phyloP scores from a whole-genome alignment of 2,329 filamentous ascomycete genomes.

The Curvularia verruculosa region DNA sequence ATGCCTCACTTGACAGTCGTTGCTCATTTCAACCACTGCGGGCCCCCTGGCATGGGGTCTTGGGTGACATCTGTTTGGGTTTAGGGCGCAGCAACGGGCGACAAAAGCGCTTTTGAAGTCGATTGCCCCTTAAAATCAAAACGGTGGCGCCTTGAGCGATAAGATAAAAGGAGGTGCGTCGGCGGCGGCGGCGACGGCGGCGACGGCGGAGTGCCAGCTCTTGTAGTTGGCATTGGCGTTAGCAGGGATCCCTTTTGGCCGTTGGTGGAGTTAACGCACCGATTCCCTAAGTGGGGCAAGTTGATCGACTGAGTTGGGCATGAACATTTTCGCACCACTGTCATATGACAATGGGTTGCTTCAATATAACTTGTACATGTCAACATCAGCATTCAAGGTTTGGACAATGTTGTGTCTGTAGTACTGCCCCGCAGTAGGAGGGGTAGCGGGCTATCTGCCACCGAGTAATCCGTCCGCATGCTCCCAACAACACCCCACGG shows the following conservation, averaged over 20 bases:
- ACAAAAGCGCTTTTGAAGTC: background rate
- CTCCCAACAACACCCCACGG: slow-evolving; percentile 13
- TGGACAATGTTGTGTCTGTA: slow-evolving; percentile 2
- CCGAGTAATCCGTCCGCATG: slow-evolving; percentile 35
- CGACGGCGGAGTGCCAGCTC: background rate
- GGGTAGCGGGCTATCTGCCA: slow-evolving; percentile 23
- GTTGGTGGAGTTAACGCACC: background rate
- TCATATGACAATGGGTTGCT: background rate
- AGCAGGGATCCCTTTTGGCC: background rate
- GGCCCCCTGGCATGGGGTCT: slow-evolving; percentile 2
- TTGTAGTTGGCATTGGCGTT: background rate
- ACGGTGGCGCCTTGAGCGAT: background rate
- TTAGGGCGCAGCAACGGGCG: background rate
- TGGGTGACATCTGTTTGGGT: background rate
- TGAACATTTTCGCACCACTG: slow-evolving; percentile 4
- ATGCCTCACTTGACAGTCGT: background rate
- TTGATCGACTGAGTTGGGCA: background rate
- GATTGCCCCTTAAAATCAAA: background rate
- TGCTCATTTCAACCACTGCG: background rate
- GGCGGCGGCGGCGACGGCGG: background rate
- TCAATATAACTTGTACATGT: background rate
- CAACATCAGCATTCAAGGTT: background rate
- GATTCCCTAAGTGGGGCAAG: background rate
- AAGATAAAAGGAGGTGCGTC: background rate
- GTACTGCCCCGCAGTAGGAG: slow-evolving; percentile 17